Base-by-base conservation (phyloP, 345 rosid species). In the Bruguiera sexangula region DNA sequence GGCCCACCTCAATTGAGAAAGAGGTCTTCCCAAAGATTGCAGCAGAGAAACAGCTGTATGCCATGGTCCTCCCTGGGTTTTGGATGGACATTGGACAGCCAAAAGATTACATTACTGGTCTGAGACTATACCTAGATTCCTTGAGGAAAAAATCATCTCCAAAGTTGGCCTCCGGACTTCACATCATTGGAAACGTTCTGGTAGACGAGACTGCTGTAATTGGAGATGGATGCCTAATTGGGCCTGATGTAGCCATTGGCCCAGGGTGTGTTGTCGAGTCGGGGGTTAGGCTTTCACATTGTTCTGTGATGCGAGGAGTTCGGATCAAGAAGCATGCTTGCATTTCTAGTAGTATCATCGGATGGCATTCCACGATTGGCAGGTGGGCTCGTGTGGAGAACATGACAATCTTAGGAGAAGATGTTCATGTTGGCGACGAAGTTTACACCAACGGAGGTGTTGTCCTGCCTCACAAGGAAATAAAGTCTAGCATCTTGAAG, bases 61-160 rank as follows among this genome's bases (percentile, higher is more conserved):
- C 96, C 0, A 94, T 94, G 97, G 98, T 89, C 50, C 84, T 94
- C 39, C 96, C 97, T 0, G 98, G 98, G 29, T 94, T 94, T 66
- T 94, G 98, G 98, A 94, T 94, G 98, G 98, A 94, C 83, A 90
- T 94, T 54, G 98, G 98, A 65, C 98, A 94, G 80, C 98, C 97
- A 10, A 86, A 84, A 77, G 98, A 94, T 66, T 94, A 94, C 87
- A 91, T 94, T 39, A 81, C 92, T 0, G 98, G 98, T 16, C 78
- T 94, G 60, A 88, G 96, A 73, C 98, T 94, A 63, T 92, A 94
- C 76, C 88, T 94, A n/a, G 97, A 94, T 69, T 94, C 97, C n/a
- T 75, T 88, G 3, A 72, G 90, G 58, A 91, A 89, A 86, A 89
- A 81, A 26, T 84, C 90, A 6, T 82, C 97, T 7, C 65, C 83